Evolutionary conservation across 176 grass and related monocot genomes (phyloP), one percentile per base, ranked within the genome.

Genomic region (Aegilops sharonensis): DNA sequence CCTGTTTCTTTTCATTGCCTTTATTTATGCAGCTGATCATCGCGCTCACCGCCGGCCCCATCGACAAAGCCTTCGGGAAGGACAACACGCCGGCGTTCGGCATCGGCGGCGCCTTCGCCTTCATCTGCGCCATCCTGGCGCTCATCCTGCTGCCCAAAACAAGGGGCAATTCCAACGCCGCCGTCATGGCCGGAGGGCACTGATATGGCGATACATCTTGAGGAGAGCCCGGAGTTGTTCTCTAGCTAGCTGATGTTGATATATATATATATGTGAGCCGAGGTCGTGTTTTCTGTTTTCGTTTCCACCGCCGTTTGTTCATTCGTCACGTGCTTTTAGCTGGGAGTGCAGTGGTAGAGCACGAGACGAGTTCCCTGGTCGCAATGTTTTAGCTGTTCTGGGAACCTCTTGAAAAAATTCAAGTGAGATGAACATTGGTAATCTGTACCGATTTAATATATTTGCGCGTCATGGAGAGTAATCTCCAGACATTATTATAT

Each of bases 1-100:
- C 2, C 20, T 31, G 21, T 63, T 40, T 31, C 12, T 7, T 3
- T 11, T 21, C 12, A 21, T 64, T 47, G 80, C 37, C 63, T 4
- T 11, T 31, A 31, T 31, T 32, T 62, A 0, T 29, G 29, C 72
- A 91, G 89, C 61, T 91, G 9, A 42, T 91, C 63, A 91, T 91
- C 31, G 47, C 89, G n/a, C 69, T 91, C 71, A 70, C 63, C 63
- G 85, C 77, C 9, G 89, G 89, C 24, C 89, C 89, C 0, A 34
- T 88, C 13, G 89, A 91, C 77, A 86, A 78, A 5, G 77, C 39
- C 11, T 91, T 91, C 81, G 69, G 80, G 76, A 91, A 78, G 70
- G 89, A 86, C 1, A 91, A 91, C 85, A 81, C 89, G 12, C 89
- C 89, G 2, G 89, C 89, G 2, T 77, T 91, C 3, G 89, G 77